Base-by-base conservation (phyloP, 495 filamentous ascomycete genomes). In the Platismatia glauca region DNA sequence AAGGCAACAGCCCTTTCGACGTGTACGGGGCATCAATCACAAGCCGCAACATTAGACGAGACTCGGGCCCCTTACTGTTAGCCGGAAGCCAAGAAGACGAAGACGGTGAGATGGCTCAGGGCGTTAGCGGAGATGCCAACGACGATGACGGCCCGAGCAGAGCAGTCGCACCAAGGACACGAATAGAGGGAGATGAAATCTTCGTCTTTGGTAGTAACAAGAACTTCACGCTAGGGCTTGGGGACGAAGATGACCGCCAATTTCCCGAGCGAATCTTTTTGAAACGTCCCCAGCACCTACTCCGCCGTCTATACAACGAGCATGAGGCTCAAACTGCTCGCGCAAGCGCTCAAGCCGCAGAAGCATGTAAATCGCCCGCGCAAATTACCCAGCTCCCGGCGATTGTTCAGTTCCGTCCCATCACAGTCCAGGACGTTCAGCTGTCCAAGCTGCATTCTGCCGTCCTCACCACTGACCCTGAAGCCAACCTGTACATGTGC, bases 201-300 rank as follows among this genome's bases (percentile, higher is more conserved):
- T 98, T 88, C 67, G 87, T 89, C 0, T 94, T 96, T 71, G 94
- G 94, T 24, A 96, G 90, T 72, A 97, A 96, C 73, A 93, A 94
- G 67, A 98, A 98, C 67, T 75, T 95, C 16, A 91, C 88, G 11
- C 81, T 98, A 48, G 94, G 95, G 4, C 88, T 97, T 66, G 90
- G 91, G 20, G 90, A 97, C 69, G 85, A 92, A 67, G 91, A 96
- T 71, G 92, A 98, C 66, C 86, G 94, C 5, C 91, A 97, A 59
- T 96, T 85, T 71, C 94, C 94, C 0, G 94, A 98, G 70, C 83
- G 90, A 48, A 81, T 96, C 16, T 73, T 75, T 27, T 71, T 97
- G 63, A 82, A 86, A 50, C 85, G 95, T n/a, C 91, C 93, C 1
- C 84, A 88, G 27, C 86, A 91, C 65, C 77, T 97, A 22, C 73